Percentiles rank a stretch among this genome's conserved stretches.
phyloP scores from a whole-genome alignment of 441 rosid genomes.

The Cnidoscolus chayamansa region DNA sequence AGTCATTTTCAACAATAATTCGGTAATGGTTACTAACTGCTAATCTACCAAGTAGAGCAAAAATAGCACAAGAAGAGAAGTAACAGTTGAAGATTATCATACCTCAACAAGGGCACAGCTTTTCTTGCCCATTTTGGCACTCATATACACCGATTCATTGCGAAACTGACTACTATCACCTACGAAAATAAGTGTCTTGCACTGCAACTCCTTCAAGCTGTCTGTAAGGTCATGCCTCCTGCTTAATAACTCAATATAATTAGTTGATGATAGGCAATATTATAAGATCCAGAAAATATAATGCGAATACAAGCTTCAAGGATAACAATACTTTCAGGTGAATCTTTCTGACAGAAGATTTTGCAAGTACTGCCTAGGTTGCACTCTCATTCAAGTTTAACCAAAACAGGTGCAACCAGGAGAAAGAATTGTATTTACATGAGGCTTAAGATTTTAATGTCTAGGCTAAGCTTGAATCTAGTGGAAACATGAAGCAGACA shows the following conservation, averaged over 20 bases:
- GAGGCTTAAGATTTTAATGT: not conserved
- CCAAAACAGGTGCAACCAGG: not conserved
- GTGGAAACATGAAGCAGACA: not conserved
- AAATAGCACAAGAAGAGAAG: not conserved
- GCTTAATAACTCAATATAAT: slow-evolving; percentile 33
- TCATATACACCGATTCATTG: slow-evolving; percentile 63
- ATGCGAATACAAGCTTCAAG: not conserved
- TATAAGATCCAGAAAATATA: not conserved
- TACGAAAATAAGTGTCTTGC: slow-evolving; percentile 69
- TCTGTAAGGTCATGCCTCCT: slow-evolving; percentile 76
- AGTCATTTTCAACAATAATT: not conserved
- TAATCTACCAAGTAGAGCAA: not conserved
- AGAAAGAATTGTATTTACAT: not conserved
- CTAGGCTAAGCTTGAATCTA: not conserved
- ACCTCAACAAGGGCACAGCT: slow-evolving; percentile 74
- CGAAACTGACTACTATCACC: slow-evolving; percentile 70
- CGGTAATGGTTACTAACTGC: not conserved
- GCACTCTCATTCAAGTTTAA: not conserved
- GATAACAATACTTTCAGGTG: not conserved
- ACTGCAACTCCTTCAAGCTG: slow-evolving; percentile 56
- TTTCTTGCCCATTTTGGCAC: slow-evolving; percentile 54
- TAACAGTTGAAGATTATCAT: not conserved
- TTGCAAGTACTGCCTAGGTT: not conserved
- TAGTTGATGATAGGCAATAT: slow-evolving; percentile 11
- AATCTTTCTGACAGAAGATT: not conserved